Percentiles rank a stretch among this genome's conserved stretches.
Evolutionary conservation across 2,329 filamentous ascomycete genomes (phyloP).

Genomic region (Thielaviopsis musarum): DNA sequence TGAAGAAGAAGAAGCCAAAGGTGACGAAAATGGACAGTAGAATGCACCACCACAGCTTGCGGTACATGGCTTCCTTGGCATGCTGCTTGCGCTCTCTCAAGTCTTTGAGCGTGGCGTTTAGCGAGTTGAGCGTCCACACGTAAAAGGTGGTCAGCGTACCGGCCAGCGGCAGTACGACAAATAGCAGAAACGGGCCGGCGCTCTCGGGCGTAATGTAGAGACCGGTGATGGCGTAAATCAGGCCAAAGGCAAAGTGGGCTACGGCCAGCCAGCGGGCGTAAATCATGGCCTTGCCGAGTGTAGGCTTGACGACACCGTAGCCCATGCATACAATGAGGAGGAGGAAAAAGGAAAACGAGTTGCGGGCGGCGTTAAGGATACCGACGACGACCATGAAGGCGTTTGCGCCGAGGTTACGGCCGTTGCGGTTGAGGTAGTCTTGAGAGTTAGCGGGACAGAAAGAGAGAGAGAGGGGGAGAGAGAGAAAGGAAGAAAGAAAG

Average conservation of each 20-base stretch:
- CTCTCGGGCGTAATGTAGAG: constrained; percentile 78
- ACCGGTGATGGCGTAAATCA: constrained; percentile 83
- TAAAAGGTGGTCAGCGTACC: constrained; percentile 92
- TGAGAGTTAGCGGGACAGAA: constrained; percentile 19
- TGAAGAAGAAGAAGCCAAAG: constrained; percentile 97
- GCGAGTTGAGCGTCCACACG: constrained; percentile 92
- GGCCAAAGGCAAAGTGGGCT: constrained; percentile 84
- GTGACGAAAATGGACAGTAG: constrained; percentile 83
- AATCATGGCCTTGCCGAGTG: constrained; percentile 82
- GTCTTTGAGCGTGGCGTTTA: constrained; percentile 91
- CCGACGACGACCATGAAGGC: constrained; percentile 82
- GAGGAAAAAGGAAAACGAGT: constrained; percentile 97
- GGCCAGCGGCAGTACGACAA: constrained; percentile 84
- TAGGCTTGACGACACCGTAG: constrained; percentile 92
- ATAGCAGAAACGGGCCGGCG: constrained; percentile 71
- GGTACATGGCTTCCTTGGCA: constrained; percentile 90
- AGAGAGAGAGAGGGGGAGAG: background rate
- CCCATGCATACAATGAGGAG: constrained; percentile 98
- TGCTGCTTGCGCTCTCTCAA: constrained; percentile 87
- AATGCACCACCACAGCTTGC: constrained; percentile 97
- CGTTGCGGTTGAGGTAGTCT: constrained; percentile 88
- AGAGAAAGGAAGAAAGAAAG: background rate
- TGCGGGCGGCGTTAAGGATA: constrained; percentile 79
- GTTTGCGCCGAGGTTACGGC: constrained; percentile 67
- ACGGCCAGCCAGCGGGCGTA: constrained; percentile 82